Conservation (phyloP, 2,329 filamentous ascomycete species). For the Sphaerulina populicola region DNA sequence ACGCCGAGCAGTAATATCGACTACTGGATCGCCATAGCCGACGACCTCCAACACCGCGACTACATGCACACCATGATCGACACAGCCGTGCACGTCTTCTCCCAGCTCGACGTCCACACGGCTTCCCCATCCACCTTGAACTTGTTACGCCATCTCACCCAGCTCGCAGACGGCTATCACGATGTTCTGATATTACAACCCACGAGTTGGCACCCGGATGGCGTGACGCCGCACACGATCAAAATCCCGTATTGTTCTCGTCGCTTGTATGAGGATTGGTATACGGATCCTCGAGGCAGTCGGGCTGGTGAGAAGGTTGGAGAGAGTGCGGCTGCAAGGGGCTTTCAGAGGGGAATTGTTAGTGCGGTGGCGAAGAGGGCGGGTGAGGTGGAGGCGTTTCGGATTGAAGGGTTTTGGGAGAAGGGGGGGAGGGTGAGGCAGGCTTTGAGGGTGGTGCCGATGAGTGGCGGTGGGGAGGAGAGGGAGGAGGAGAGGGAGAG, state of each 20-base stretch:
- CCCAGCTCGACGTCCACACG: constrained; percentile 14
- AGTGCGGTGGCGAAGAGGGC: constrained; percentile 15
- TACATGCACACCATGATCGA: constrained; percentile 6
- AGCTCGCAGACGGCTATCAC: constrained; percentile 20
- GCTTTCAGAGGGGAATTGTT: constrained; percentile 17
- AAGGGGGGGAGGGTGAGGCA: constrained; percentile 1
- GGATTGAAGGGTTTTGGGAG: constrained; percentile 10
- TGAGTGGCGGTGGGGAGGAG: not conserved
- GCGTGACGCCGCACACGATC: constrained; percentile 15
- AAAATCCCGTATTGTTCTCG: constrained; percentile 21
- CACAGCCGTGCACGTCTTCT: constrained; percentile 10
- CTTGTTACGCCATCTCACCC: constrained; percentile 22
- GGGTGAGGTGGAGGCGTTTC: constrained; percentile 3
- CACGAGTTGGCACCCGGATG: constrained; percentile 19
- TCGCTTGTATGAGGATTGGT: constrained; percentile 22
- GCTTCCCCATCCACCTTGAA: constrained; percentile 21
- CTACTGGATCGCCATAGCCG: constrained; percentile 24
- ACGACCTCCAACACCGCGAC: constrained; percentile 16
- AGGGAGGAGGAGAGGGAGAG: too few species aligned
- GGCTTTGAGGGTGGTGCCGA: constrained; percentile 8
- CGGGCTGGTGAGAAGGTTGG: constrained; percentile 3
- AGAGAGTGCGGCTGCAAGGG: constrained; percentile 9
- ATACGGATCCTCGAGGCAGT: constrained; percentile 6
- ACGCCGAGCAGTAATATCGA: constrained; percentile 15
- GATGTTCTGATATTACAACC: constrained; percentile 26